These are phyloP conservation scores for Wickerhamomyces ciferrii DNA, from an alignment of 805 yeast genomes.

Conservation along the genomic window DNA sequence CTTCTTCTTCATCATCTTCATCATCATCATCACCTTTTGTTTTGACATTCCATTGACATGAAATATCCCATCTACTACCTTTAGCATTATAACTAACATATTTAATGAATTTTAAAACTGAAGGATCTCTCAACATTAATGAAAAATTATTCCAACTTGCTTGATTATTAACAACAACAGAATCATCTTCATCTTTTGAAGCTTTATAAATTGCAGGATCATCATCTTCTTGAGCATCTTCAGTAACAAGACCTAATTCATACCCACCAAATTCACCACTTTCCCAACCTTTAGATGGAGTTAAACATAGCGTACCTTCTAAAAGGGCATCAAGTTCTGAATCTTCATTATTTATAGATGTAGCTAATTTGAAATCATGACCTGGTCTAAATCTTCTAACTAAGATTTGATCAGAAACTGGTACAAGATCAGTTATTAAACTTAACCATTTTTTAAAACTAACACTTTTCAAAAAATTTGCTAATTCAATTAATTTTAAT, in stretches of 20 bases:
- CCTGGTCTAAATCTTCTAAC: constrained; percentile 94
- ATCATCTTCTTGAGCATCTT: constrained; percentile 40
- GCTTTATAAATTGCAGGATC: constrained; percentile 83
- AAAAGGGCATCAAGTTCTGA: constrained; percentile 35
- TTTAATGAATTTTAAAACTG: constrained; percentile 87
- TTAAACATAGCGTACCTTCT: constrained; percentile 78
- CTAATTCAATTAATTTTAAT: constrained; percentile 44
- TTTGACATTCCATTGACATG: constrained; percentile 72
- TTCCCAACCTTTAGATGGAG: constrained; percentile 83
- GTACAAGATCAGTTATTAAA: constrained; percentile 53
- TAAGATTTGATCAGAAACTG: constrained; percentile 61
- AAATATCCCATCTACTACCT: constrained; percentile 91
- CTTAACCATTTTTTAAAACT: constrained; percentile 69
- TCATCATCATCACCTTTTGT: constrained; percentile 39
- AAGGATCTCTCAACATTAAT: constrained; percentile 75
- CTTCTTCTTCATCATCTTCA: constrained; percentile 20
- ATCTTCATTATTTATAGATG: constrained; percentile 41
- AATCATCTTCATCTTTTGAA: constrained; percentile 57
- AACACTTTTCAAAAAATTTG: constrained; percentile 51
- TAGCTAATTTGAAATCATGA: constrained; percentile 86
- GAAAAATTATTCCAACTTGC: constrained; percentile 81
- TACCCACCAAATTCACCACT: constrained; percentile 92
- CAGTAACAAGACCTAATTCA: constrained; percentile 76
- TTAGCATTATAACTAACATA: constrained; percentile 84
- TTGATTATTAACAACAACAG: constrained; percentile 72